Conservation (phyloP, 352 stramenopile genomes). For the Phytopythium mirpurense region DNA sequence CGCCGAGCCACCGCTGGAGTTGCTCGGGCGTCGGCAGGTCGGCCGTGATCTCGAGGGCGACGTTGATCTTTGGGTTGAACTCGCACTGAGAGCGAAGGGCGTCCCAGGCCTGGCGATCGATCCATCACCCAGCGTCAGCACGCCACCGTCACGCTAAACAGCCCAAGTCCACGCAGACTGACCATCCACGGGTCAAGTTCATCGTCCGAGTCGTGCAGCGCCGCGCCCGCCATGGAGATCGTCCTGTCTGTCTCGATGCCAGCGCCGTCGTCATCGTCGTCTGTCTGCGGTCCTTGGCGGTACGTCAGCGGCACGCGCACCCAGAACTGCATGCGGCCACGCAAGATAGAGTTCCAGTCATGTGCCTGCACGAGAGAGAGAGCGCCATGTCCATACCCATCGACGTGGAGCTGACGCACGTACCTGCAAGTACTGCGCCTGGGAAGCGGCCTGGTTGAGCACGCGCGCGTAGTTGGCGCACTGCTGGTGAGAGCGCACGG, state of each 20-base stretch:
- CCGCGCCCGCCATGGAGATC: background rate
- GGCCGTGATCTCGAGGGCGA: constrained; percentile 83
- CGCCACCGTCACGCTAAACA: too few relatives aligned
- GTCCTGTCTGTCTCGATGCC: constrained; percentile 3
- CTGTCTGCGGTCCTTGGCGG: constrained; percentile 2
- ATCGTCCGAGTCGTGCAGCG: constrained; percentile 19
- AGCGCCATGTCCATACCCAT: too few relatives aligned
- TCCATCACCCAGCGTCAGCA: too few relatives aligned
- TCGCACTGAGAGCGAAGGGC: constrained; percentile 77
- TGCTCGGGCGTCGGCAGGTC: constrained; percentile 62
- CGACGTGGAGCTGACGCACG: too few relatives aligned
- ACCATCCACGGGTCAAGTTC: constrained; percentile 45
- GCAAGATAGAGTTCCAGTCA: too few relatives aligned
- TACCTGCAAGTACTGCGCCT: constrained; percentile 74
- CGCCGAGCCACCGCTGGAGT: constrained; percentile 82
- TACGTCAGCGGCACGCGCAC: constrained; percentile 73
- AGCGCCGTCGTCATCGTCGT: background rate
- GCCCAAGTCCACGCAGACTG: too few relatives aligned
- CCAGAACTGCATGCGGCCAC: constrained; percentile 71
- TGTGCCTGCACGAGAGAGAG: too few relatives aligned
- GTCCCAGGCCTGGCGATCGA: constrained; percentile 55
- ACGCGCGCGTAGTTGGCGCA: constrained; percentile 85
- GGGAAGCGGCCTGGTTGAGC: constrained; percentile 72
- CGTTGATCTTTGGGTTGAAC: constrained; percentile 71
- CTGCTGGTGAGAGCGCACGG: constrained; percentile 32